phyloP scores from a whole-genome alignment of 2,329 filamentous ascomycete species.

The Fusarium pseudograminearum region DNA sequence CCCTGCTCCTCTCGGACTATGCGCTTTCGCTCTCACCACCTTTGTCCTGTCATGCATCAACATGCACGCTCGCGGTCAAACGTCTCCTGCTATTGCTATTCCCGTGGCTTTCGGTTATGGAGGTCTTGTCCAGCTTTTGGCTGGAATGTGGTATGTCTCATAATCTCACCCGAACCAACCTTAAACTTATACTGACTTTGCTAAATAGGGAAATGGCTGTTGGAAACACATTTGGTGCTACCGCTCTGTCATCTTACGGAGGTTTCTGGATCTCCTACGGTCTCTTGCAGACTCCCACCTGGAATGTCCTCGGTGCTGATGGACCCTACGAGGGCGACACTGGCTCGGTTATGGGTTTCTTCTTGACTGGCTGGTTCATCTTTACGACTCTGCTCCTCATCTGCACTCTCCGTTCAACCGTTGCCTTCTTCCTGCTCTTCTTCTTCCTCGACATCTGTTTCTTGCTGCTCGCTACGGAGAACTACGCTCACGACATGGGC shows the following conservation, averaged over 20 bases:
- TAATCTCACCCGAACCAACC: neutral
- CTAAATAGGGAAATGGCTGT: conserved; percentile 81
- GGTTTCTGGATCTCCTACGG: conserved; percentile 86
- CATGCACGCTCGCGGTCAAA: conserved; percentile 71
- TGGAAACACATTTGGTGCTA: conserved; percentile 89
- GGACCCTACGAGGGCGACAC: conserved; percentile 61
- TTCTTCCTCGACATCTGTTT: conserved; percentile 82
- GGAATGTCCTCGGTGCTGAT: conserved; percentile 65
- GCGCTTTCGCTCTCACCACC: conserved; percentile 84
- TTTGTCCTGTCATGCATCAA: conserved; percentile 84
- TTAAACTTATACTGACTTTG: conserved; percentile 11
- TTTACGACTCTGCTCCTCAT: conserved; percentile 81
- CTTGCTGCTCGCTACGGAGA: conserved; percentile 75
- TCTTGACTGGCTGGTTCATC: conserved; percentile 85
- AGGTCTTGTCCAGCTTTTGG: conserved; percentile 78
- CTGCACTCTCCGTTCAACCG: conserved; percentile 80
- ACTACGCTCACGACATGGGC: conserved; percentile 67
- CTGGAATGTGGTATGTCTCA: conserved; percentile 83
- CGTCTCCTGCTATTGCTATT: conserved; percentile 73
- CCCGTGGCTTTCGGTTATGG: conserved; percentile 80
- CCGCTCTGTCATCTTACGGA: conserved; percentile 83
- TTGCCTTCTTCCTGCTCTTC: conserved; percentile 84
- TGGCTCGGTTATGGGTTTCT: conserved; percentile 75
- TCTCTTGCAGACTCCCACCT: conserved; percentile 77
- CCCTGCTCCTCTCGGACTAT: conserved; percentile 81